phyloP scores from a whole-genome alignment of 768 basidiomycete species.

The Mycena venus region DNA sequence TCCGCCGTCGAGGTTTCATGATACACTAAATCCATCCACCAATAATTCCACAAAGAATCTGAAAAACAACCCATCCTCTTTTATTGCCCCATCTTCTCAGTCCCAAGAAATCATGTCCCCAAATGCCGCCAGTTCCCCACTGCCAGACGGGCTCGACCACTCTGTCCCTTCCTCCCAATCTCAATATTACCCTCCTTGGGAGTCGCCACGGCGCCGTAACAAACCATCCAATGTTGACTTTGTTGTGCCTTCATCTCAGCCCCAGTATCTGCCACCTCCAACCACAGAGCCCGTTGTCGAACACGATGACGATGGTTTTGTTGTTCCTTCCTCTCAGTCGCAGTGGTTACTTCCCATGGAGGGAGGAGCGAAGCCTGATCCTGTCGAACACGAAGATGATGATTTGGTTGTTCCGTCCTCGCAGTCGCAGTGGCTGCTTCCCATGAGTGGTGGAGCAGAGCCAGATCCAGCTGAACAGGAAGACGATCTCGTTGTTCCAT shows the following conservation, averaged over 20 bases:
- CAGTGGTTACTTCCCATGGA: constrained; percentile 49
- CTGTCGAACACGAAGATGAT: constrained; percentile 11
- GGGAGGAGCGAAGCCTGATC: not conserved
- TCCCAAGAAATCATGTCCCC: constrained; percentile 38
- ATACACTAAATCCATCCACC: not conserved
- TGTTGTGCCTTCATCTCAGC: constrained; percentile 25
- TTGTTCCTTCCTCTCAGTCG: constrained; percentile 44
- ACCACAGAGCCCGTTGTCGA: not conserved
- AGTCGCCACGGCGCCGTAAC: not conserved
- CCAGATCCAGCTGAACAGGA: too few relatives aligned
- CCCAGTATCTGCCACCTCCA: constrained; percentile 10
- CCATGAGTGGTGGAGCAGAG: too few relatives aligned
- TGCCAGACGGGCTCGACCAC: not conserved
- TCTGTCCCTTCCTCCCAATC: constrained; percentile 18
- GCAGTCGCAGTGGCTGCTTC: constrained; percentile 15
- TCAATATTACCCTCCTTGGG: constrained; percentile 5
- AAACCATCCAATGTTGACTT: not conserved
- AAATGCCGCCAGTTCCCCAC: not conserved
- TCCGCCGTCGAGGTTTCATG: not conserved
- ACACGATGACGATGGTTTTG: constrained; percentile 30
- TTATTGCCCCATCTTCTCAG: constrained; percentile 53
- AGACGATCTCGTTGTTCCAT: constrained; percentile 46
- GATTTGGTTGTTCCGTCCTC: constrained; percentile 31
- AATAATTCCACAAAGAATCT: not conserved
- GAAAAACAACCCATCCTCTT: not conserved